Percentiles rank a stretch among this genome's conserved stretches.
phyloP scores from a whole-genome alignment of 768 basidiomycete species.

The Mycena olivaceomarginata region DNA sequence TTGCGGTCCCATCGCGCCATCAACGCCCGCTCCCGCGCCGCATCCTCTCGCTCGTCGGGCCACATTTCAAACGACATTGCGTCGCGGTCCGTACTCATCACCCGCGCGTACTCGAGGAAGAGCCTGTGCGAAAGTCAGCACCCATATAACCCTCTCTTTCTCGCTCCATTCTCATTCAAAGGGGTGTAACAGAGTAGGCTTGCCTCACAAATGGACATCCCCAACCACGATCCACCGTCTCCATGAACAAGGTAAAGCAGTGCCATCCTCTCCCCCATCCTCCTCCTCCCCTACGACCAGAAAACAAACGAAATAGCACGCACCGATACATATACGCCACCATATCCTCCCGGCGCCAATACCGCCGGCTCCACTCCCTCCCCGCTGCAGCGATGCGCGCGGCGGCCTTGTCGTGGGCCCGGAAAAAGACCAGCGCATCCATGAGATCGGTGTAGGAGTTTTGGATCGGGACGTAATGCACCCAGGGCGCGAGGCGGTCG shows the following conservation, averaged over 20 bases:
- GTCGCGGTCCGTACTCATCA: slow-evolving; percentile 68
- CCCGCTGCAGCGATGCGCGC: slow-evolving; percentile 74
- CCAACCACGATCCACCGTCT: no score
- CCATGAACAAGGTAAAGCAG: no score
- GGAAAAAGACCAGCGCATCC: slow-evolving; percentile 84
- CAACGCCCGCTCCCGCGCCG: background rate
- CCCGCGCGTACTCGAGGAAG: slow-evolving; percentile 72
- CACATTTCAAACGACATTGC: slow-evolving; percentile 59
- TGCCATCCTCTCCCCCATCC: no score
- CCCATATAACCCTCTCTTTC: background rate
- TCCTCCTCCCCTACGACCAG: no score
- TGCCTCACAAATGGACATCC: no score
- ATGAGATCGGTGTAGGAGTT: slow-evolving; percentile 79
- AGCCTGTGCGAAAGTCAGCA: slow-evolving; percentile 56
- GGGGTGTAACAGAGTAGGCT: no score
- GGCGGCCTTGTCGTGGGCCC: slow-evolving; percentile 77
- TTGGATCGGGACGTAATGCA: slow-evolving; percentile 84
- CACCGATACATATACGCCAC: slow-evolving; percentile 76
- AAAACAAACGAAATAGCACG: slow-evolving; percentile 37
- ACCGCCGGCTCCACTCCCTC: slow-evolving; percentile 71
- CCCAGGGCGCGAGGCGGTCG: slow-evolving; percentile 77
- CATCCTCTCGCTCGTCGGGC: slow-evolving; percentile 19
- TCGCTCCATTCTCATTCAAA: background rate
- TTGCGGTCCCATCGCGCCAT: background rate
- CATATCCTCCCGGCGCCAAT: slow-evolving; percentile 79